Base-by-base conservation (phyloP, 2,329 filamentous ascomycete species). In the Blastomyces percursus region DNA sequence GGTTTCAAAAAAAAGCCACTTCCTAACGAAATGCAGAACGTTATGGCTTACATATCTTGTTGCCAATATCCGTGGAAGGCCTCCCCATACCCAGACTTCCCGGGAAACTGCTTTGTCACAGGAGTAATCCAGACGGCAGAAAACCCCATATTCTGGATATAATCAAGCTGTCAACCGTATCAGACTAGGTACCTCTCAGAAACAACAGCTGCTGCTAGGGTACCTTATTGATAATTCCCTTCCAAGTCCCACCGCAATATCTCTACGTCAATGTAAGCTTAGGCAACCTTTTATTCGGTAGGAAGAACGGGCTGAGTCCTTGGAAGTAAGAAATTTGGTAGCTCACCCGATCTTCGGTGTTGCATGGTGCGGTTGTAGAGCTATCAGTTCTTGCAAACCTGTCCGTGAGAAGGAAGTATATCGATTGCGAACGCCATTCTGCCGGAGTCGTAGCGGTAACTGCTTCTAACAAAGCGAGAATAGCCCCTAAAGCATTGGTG, bases 31-130 rank as follows among this genome's bases (percentile, higher is more conserved):
- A 42, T 44, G 12, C 19, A 40, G 21, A 16, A 16, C 16, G 0
- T 21, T 58, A 1, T 14, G 16, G 14, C 55, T 58, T 30, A 58
- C 55, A 82, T 69, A 64, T 82, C 75, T 64, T 78, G 69, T 0
- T 75, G 75, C 78, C 78, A 81, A 67, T 81, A 82, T 24, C 80
- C 80, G 66, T 81, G 80, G 66, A 81, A 81, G 32, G 77, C 77
- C 61, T 76, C 74, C 27, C 76, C 75, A 60, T 77, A 77, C 19
- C 71, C 70, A 64, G 74, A 73, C 4, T 65, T 67, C 11, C 71
- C 72, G 19, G 71, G 67, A 7, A 78, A 61, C 56, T 79, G 75
- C 62, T 75, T 69, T 30, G 75, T 72, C 24, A 80, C 73, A 0
- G 77, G 78, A 6, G 77, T 74, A 42, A 75, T 74, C 59, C 46